Base-by-base conservation (phyloP, 257 asterid species). In the Fraxinus cuspidata region DNA sequence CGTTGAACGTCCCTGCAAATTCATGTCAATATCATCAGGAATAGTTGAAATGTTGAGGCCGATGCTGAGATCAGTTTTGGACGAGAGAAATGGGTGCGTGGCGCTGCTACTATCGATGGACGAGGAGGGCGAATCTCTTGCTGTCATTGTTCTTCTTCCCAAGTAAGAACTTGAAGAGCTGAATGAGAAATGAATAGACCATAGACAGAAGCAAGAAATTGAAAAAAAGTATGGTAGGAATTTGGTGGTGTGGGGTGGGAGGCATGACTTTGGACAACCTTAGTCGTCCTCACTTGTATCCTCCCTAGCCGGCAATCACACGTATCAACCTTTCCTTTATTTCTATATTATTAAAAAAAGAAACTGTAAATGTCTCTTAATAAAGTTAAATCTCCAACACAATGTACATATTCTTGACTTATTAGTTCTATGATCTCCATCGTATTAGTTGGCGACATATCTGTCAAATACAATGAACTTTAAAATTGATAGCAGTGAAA, bases 241-340 rank as follows among this genome's bases (percentile, higher is more conserved):
- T 60, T 63, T 63, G 69, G 31, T 60, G 67, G 67, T 37, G 40
- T 37, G 40, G 65, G 65, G 65, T 60, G 67, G 68, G 69, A 35
- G 18, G 34, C 69, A 27, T 63, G 69, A 63, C 69, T 63, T 63
- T 63, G 69, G 69, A 63, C 69, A 63, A 63, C 69, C 69, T 63
- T 63, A 63, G 65, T 56, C 65, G 65, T 11, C 65, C 28, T 56
- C 65, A 19, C 15, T 63, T 63, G 69, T 63, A 63, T 13, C 69
- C 69, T 63, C n/a, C 32, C 34, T 8, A 63, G 69, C 69, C 35
- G 69, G 69, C 69, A 63, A 23, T 13, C 69, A 63, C 69, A 63
- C 69, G 69, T 63, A 31, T 63, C 19, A 63, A 63, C 34, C 34
- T 27, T 63, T 27, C 18, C 19, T 63, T 63, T 63, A 27, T 63